Conservation (phyloP, 2,329 filamentous ascomycete genomes). For the Talaromyces sp. region DNA sequence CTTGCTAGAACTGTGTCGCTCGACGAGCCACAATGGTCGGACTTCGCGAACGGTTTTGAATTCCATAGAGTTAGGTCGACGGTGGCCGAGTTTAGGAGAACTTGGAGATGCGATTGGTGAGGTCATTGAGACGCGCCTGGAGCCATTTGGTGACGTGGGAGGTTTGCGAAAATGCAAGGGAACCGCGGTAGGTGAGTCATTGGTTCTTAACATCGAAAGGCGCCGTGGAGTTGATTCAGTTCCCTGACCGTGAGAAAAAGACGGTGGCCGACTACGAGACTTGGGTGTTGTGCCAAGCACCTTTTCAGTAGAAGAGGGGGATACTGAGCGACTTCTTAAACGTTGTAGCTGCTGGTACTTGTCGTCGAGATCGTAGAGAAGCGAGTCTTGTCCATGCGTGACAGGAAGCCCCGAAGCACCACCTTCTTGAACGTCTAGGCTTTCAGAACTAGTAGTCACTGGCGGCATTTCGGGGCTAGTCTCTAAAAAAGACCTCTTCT, state of each 20-base stretch:
- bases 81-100: conserved; percentile 42
- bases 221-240: conserved; percentile 18
- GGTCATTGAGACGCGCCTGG: conserved; percentile 35
- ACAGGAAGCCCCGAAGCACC: conserved; percentile 42
- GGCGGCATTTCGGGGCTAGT: conserved; percentile 56
- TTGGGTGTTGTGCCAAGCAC: conserved; percentile 22
- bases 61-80: conserved; percentile 46
- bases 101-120: conserved; percentile 31
- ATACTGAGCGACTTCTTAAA: conserved; percentile 30
- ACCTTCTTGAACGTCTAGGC: conserved; percentile 14
- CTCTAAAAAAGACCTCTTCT: conserved; percentile 58
- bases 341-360: conserved; percentile 18
- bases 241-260: conserved; percentile 26
- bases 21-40: conserved; percentile 76
- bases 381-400: not conserved
- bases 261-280: conserved; percentile 30
- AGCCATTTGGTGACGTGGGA: conserved; percentile 40
- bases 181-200: conserved; percentile 49
- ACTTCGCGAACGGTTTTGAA: conserved; percentile 59
- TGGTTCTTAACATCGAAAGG: conserved; percentile 22
- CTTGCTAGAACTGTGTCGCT: conserved; percentile 50
- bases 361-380: conserved; percentile 10
- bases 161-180: conserved; percentile 52
- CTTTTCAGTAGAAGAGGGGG: conserved; percentile 24
- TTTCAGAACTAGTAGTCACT: conserved; percentile 26